Percentiles rank a stretch among this genome's conserved stretches.
Evolutionary conservation across 805 yeast genomes (phyloP).

Genomic region (Zygosaccharomyces gambellarensis): DNA sequence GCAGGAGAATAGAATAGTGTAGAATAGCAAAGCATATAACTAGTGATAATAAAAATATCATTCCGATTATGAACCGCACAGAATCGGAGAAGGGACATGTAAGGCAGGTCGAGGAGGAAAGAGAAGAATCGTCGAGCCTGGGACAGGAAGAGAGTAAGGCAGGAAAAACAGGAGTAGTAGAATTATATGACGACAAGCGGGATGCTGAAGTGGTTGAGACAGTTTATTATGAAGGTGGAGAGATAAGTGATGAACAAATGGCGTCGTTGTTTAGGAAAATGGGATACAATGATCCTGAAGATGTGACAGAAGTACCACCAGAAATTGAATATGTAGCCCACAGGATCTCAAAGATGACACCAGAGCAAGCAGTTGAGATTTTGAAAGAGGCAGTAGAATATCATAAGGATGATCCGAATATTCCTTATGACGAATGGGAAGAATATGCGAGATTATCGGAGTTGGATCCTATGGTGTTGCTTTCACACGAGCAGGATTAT

Average conservation of each 20-base stretch:
- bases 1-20: not conserved
- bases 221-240: too few species aligned
- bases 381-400: conserved; percentile 38
- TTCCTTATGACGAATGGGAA: conserved; percentile 31
- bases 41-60: too few species aligned
- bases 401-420: conserved; percentile 46
- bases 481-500: conserved; percentile 19
- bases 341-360: conserved; percentile 35
- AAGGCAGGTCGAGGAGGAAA: not conserved
- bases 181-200: not conserved
- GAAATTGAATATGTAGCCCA: conserved; percentile 39
- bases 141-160: not conserved
- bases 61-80: too few species aligned
- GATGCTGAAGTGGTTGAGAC: not conserved
- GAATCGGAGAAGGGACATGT: not conserved
- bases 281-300: conserved; percentile 14
- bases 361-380: conserved; percentile 39
- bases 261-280: conserved; percentile 2
- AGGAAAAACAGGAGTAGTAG: not conserved
- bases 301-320: conserved; percentile 15
- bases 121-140: not conserved
- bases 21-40: not conserved
- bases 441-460: conserved; percentile 32
- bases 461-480: conserved; percentile 19
- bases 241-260: conserved; percentile 1